Percentiles rank a stretch among this genome's conserved stretches.
Evolutionary conservation across 768 basidiomycete genomes (phyloP).

Genomic region (Kwoniella dendrophila): DNA sequence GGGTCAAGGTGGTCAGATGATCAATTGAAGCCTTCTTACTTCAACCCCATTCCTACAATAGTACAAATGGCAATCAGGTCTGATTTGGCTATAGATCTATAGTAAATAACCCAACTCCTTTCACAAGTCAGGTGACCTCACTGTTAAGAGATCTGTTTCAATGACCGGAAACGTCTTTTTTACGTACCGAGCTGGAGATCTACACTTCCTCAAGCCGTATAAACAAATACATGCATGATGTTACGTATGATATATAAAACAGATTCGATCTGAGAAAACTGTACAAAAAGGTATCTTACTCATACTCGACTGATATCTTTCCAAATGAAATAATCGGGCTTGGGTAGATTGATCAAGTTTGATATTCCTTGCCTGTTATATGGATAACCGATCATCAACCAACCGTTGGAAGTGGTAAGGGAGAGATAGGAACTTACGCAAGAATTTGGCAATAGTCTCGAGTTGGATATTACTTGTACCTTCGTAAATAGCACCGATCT

Average conservation of each 20-base stretch:
- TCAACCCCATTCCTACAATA: too few relatives aligned
- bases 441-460: constrained; percentile 89
- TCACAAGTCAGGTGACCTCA: too few relatives aligned
- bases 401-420: neutral
- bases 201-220: too few relatives aligned
- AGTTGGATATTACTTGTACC: constrained; percentile 97
- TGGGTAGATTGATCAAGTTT: constrained; percentile 8
- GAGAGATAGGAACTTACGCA: constrained; percentile 57
- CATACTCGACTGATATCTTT: neutral
- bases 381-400: neutral
- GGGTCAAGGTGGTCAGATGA: too few relatives aligned
- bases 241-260: neutral
- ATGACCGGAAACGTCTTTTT: too few relatives aligned
- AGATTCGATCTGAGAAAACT: neutral
- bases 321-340: neutral
- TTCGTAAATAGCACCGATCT: constrained; percentile 57
- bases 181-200: too few relatives aligned
- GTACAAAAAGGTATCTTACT: neutral
- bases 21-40: too few relatives aligned
- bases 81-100: too few relatives aligned
- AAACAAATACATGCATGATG: neutral
- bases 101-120: too few relatives aligned
- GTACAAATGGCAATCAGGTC: too few relatives aligned
- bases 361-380: constrained; percentile 21
- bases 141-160: too few relatives aligned